Evolutionary conservation across 257 asterid genomes (phyloP), one percentile per base, ranked within the genome.

Genomic region (Phtheirospermum japonicum): DNA sequence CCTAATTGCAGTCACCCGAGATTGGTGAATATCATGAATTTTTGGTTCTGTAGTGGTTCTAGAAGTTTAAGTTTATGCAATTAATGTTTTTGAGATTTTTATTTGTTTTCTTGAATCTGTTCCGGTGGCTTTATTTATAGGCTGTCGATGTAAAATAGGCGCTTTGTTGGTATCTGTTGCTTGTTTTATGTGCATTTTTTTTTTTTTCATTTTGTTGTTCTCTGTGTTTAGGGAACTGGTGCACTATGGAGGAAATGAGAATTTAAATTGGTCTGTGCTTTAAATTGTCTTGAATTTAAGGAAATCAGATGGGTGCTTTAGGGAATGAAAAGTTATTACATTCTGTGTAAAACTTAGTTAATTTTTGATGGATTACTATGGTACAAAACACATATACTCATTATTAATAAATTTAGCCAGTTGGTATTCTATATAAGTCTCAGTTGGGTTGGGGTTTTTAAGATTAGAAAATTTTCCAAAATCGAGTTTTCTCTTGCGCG

Each of bases 321-420:
- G 17, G 32, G 50, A 31, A 45, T 26, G 34, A 50, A 56, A 46
- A 16, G 57, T 12, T 66, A 20, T 56, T 18, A 31, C 26, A 5
- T 7, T 56, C 13, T 17, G 20, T 26, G 40, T 26, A 57, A 18
- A 14, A 28, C 39, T 39, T 18, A 19, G 36, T 36, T 26, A 59
- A 57, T 30, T 37, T 53, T 4, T 23, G 9, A 53, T 61, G 57
- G 45, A 6, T 57, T 37, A 9, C 66, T 63, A 17, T 32, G 34
- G 20, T 20, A 3, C 52, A 37, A 32, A 56, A 42, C 12, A 36
- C 6, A 19, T 4, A 17, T 51, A n/a, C 36, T 36, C 39, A 4
- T 13, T 13, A n/a, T 63, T 14, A 19, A 16, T 59, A 28, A 23
- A 23, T 23, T 23, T 18, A 54, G 49, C 48, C 34, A 4, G 13